Evolutionary conservation across 331 rosid genomes (phyloP).

Genomic region (Quercus lobata): DNA sequence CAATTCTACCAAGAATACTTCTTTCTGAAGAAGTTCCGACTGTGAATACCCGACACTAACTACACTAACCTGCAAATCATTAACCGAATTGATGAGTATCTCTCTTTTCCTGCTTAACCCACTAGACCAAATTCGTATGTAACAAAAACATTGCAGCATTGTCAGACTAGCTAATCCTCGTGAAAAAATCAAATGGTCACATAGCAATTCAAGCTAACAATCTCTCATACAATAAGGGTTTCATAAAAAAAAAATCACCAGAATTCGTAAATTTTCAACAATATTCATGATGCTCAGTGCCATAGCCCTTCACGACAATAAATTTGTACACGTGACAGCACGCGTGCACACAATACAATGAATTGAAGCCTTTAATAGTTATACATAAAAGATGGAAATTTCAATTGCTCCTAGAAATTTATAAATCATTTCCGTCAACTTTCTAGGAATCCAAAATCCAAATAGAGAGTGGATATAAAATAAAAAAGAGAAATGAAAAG

Average conservation of each 20-base stretch:
- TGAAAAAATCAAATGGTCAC: background rate
- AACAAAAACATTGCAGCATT: background rate
- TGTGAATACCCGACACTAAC: slow-evolving; percentile 93
- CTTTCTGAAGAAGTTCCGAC: slow-evolving; percentile 89
- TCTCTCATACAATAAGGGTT: background rate
- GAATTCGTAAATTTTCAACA: background rate
- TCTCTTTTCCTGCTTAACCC: background rate
- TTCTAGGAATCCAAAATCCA: background rate
- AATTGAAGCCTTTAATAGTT: background rate
- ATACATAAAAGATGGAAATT: background rate
- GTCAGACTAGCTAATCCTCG: background rate
- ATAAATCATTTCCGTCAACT: background rate
- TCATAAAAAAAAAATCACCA: background rate
- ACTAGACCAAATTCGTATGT: background rate
- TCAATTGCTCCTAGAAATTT: background rate
- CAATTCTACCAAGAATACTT: slow-evolving; percentile 89
- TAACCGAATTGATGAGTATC: background rate
- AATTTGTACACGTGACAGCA: too few species aligned
- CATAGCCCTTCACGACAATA: background rate
- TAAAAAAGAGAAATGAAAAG: background rate
- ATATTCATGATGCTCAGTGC: background rate
- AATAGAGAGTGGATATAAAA: background rate
- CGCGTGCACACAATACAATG: background rate
- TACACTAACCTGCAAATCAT: slow-evolving; percentile 71
- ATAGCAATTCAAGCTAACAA: background rate